A percentile compares a stretch with the other conserved stretches of the same genome.
Conservation (phyloP, 1,139 yeast genomes). For the Pichia terricola region DNA sequence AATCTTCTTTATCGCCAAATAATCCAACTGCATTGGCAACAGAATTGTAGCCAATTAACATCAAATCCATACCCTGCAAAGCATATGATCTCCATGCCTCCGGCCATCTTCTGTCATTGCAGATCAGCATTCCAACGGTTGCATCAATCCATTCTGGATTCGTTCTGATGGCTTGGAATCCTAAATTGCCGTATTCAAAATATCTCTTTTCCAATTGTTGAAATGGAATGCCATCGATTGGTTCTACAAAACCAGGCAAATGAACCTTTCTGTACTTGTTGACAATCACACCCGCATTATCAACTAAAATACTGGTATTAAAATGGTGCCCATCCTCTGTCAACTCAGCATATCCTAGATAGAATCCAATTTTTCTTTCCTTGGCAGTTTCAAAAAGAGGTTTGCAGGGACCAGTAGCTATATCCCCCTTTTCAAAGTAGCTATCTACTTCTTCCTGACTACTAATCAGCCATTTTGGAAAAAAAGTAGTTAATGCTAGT, state of each 20-base stretch:
- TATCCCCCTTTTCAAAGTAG: conserved; percentile 29
- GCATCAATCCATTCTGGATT: conserved; percentile 10
- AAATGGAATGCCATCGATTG: conserved; percentile 22
- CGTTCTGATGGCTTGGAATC: conserved; percentile 26
- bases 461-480: conserved; percentile 25
- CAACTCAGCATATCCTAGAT: conserved; percentile 29
- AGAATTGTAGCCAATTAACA: conserved; percentile 26
- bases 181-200: conserved; percentile 24
- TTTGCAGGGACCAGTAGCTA: conserved; percentile 22
- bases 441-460: conserved; percentile 27
- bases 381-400: conserved; percentile 28
- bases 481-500: conserved; percentile 23
- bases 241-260: conserved; percentile 28
- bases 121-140: conserved; percentile 24
- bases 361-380: conserved; percentile 25
- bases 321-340: conserved; percentile 29
- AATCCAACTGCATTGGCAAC: conserved; percentile 25
- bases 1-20: conserved; percentile 21
- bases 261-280: conserved; percentile 20
- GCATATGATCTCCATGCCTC: conserved; percentile 29
- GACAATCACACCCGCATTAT: conserved; percentile 16
- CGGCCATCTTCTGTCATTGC: conserved; percentile 33
- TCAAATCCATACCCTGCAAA: conserved; percentile 17
- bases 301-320: conserved; percentile 26
- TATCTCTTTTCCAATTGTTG: conserved; percentile 31